Evolutionary conservation across 2,329 filamentous ascomycete genomes (phyloP), one percentile per base, ranked within the genome.

Genomic region (Cladosporium sp.): DNA sequence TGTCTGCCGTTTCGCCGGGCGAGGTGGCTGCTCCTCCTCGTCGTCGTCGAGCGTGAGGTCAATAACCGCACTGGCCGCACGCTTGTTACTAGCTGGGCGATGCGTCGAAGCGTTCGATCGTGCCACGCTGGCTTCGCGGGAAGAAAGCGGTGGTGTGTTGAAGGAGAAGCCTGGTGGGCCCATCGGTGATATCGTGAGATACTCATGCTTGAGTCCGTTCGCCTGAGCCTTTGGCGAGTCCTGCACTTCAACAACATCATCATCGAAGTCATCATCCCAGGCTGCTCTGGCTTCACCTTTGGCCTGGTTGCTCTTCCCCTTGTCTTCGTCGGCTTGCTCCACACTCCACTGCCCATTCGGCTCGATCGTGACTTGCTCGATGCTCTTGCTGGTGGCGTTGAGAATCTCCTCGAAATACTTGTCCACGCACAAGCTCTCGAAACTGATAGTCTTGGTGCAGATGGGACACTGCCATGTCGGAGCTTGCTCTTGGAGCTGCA

Each of bases 381-480:
- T 82, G 23, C 86, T 88, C 49, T 83, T 83, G 0, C 88, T 80
- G 0, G 94, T 97, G 37, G 86, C 88, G 65, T 86, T 83, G 29
- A 99, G 80, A 64, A 99, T 97, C 69, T 97, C 91, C 73, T 90
- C 88, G 18, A 97, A 93, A 75, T 96, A 97, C 73, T 95, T 91
- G 71, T 99, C 95, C 33, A 98, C 88, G 12, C 92, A 92, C 28
- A 99, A 81, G 57, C 86, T 88, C 60, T 94, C 90, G 77, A 92
- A 99, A 0, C 89, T 87, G 1, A 93, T 89, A 0, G 86, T 80
- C 74, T 93, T 96, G 78, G 90, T 94, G 81, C 95, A 99, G 26
- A 97, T 89, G 0, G 95, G 95, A 73, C 95, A 99, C n/a, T 88
- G 84, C 95, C 95, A 99, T 21, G 95, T 96, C 0, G 95, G 95